Base-by-base conservation (phyloP, 306 rosid genomes). In the Ziziphus jujuba region DNA sequence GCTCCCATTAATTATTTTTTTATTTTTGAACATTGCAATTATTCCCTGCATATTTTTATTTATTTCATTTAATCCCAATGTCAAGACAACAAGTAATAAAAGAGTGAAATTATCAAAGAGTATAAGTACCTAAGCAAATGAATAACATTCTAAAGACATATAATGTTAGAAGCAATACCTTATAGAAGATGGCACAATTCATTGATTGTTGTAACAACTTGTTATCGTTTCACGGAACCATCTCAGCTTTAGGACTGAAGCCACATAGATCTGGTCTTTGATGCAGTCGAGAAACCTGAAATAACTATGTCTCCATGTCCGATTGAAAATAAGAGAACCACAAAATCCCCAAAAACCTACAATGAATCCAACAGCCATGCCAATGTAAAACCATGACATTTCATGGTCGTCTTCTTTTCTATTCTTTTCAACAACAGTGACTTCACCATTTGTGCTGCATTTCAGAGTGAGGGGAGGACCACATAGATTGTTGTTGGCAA, bases 391-490 rank as follows among this genome's bases (percentile, higher is more conserved):
- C 34, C 51, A 38, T 47, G 51, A 20, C 33, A 11, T 49, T 49
- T 16, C 3, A 40, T 40, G 45, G 2, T 49, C 54, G 15, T 48
- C 52, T 49, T 44, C 49, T 44, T 23, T 10, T 7, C 23, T 19
- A 9, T 16, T 20, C 13, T 34, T n/a, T 59, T 36, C 28, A 9
- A n/a, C 28, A n/a, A 1, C 6, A 5, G 24, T 5, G 19, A 3
- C 21, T 38, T 10, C 20, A 38, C 34, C 66, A 6, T 17, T 16
- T 12, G 17, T 7, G 17, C 10, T 5, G 13, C 62, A 67, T 7
- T 23, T 67, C 14, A 20, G 12, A 10, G 9, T 38, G 35, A 67
- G 21, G 15, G 72, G 54, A 55, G 43, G 72, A 10, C 72, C 54
- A 14, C 72, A 67, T 20, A 54, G 40, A 9, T 38, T 5, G 7